Base-by-base conservation (phyloP, 768 basidiomycete genomes). In the Suillus brevipes region DNA sequence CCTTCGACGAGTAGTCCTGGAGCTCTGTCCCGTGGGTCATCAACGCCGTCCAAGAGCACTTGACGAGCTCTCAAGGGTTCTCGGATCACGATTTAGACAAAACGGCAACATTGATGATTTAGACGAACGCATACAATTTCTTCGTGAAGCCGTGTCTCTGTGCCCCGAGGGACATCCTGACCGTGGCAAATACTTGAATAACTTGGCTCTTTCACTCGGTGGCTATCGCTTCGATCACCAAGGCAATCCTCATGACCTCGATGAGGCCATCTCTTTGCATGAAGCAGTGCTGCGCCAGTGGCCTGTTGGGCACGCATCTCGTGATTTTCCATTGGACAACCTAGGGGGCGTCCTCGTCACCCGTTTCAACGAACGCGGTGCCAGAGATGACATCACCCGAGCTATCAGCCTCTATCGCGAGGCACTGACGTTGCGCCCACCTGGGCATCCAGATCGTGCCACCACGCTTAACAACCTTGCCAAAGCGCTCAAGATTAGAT, bases 21-120 rank as follows among this genome's bases (percentile, higher is more conserved):
- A 25, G 6, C 23, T 50, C 23, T 50, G 49, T 50, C 23, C 49
- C 25, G 13, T 7, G 23, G 49, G 25, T 2, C 23, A 50, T 50
- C 23, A 25, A 50, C 3, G 8, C 49, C 49, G 23, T 50, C 23
- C 49, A 2, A 2, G 6, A 6, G 25, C 23, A 14, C 49, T 50
- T 13, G 0, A 14, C 49, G 0, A 14, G 12, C 49, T 50, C 7
- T 13, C 23, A 14, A 4, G 3, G 6, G 12, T 23, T 25, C 13
- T 50, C 6, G 0, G 0, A 7, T 6, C 6, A 50, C 23, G 13
- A 3, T 50, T 25, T 50, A 1, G 0, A 14, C 23, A 16, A 25
- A 4, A 3, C 13, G 49, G 49, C 23, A 25, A 6, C 25, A 28
- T 52, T 16, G 50, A 28, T 28, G 14, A 52, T 9, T 0, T 52